phyloP scores from a whole-genome alignment of 495 filamentous ascomycete species.

The Penicillium desertorum region DNA sequence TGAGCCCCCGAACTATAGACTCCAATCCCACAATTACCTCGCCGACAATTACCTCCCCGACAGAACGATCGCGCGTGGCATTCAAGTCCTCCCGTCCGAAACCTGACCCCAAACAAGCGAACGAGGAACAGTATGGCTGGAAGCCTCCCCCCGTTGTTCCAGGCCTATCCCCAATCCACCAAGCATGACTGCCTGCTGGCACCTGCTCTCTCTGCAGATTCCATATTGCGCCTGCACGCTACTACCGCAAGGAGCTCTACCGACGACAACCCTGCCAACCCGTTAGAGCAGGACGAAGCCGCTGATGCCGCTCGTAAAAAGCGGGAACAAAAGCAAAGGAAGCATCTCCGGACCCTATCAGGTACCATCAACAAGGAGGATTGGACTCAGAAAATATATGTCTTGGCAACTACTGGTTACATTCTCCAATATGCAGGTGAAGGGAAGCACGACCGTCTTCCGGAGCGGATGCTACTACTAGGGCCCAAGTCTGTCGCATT shows the following conservation, averaged over 20 bases:
- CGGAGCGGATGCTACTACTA: slow-evolving; percentile 83
- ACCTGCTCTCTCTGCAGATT: slow-evolving; percentile 53
- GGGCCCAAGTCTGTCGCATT: slow-evolving; percentile 87
- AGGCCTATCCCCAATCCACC: slow-evolving; percentile 83
- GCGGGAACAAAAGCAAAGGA: slow-evolving; percentile 46
- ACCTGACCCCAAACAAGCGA: slow-evolving; percentile 22
- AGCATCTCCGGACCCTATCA: slow-evolving; percentile 53
- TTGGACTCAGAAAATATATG: slow-evolving; percentile 80
- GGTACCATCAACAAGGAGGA: slow-evolving; percentile 64
- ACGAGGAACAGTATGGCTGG: slow-evolving; percentile 52
- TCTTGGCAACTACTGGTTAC: slow-evolving; percentile 78
- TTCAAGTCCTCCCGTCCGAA: slow-evolving; percentile 26
- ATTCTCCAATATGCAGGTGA: slow-evolving; percentile 84
- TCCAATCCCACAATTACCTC: slow-evolving; percentile 35
- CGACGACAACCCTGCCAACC: slow-evolving; percentile 9
- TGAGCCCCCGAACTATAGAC: slow-evolving; percentile 30
- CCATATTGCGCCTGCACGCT: slow-evolving; percentile 58
- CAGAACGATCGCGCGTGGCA: slow-evolving; percentile 24
- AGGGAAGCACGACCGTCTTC: slow-evolving; percentile 75
- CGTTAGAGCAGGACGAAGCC: slow-evolving; percentile 15
- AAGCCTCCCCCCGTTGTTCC: slow-evolving; percentile 78
- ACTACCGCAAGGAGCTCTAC: slow-evolving; percentile 39
- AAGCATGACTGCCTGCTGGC: slow-evolving; percentile 55
- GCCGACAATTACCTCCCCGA: slow-evolving; percentile 33
- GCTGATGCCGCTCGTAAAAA: slow-evolving; percentile 32